Percentiles rank a stretch among this genome's conserved stretches.
Evolutionary conservation across 2,329 filamentous ascomycete species (phyloP).

Genomic region (Ophiostoma populinum): DNA sequence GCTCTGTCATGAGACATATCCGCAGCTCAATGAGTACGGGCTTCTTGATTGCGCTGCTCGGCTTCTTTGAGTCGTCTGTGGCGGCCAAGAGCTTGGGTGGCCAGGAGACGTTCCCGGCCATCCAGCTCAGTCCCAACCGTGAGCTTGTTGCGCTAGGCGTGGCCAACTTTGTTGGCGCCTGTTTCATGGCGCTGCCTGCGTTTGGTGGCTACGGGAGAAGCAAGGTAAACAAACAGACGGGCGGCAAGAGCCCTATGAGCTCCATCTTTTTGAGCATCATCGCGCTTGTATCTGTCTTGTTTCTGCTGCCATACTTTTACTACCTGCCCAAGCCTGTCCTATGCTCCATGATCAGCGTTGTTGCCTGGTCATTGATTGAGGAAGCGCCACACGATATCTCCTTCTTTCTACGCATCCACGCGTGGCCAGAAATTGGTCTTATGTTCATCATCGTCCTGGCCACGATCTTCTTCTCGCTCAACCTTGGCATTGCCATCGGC

Average conservation of each 20-base stretch:
- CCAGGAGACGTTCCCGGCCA: slow-evolving; percentile 53
- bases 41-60: slow-evolving; percentile 82
- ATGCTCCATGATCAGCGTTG: slow-evolving; percentile 84
- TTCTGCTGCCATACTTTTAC: slow-evolving; percentile 80
- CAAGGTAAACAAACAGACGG: slow-evolving; percentile 86
- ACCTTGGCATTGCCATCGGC: slow-evolving; percentile 82
- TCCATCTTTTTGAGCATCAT: slow-evolving; percentile 74
- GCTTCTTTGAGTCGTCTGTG: slow-evolving; percentile 97
- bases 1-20: slow-evolving; percentile 62
- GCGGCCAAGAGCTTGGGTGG: slow-evolving; percentile 79
- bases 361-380: slow-evolving; percentile 87
- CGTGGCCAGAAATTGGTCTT: slow-evolving; percentile 69
- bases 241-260: slow-evolving; percentile 84
- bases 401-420: slow-evolving; percentile 75
- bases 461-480: slow-evolving; percentile 89
- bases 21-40: slow-evolving; percentile 77
- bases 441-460: slow-evolving; percentile 83
- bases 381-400: slow-evolving; percentile 83
- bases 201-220: slow-evolving; percentile 94
- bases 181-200: slow-evolving; percentile 81
- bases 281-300: slow-evolving; percentile 63
- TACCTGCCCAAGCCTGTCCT: slow-evolving; percentile 92
- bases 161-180: slow-evolving; percentile 78
- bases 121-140: slow-evolving; percentile 75
- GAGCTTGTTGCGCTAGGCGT: slow-evolving; percentile 84